Percentiles rank a stretch among this genome's conserved stretches.
Evolutionary conservation across 768 basidiomycete genomes (phyloP).

Genomic region (Lyophyllum shimeji): DNA sequence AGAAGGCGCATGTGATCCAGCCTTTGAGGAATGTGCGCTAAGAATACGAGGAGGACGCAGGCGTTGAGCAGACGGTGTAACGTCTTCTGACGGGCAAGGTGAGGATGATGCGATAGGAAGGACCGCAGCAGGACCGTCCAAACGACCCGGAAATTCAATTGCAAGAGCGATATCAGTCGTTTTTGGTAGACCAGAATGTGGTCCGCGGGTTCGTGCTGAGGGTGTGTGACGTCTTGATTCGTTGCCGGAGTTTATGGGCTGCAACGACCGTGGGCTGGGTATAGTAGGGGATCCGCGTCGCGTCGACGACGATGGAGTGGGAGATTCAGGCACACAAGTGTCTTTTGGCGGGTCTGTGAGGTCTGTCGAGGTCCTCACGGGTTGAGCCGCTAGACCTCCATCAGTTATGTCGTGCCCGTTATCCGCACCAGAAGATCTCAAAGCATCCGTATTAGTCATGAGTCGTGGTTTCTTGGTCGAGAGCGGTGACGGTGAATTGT

Average conservation of each 20-base stretch:
- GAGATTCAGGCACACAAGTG: not conserved
- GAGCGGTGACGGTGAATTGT: conserved; percentile 5
- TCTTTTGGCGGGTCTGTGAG: not conserved
- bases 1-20: not conserved
- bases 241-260: not conserved
- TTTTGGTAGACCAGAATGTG: not conserved
- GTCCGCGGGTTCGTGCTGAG: not conserved
- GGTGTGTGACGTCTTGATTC: not conserved
- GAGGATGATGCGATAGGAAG: conserved; percentile 14
- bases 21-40: conserved; percentile 5
- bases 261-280: conserved; percentile 1
- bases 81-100: conserved; percentile 10
- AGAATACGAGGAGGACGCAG: conserved; percentile 20
- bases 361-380: not conserved
- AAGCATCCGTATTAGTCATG: not conserved
- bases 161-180: not conserved
- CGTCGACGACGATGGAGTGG: conserved; percentile 1
- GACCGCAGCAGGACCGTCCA: not conserved
- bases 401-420: not conserved
- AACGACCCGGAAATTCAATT: not conserved
- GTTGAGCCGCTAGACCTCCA: not conserved
- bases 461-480: conserved; percentile 15
- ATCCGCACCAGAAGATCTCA: not conserved
- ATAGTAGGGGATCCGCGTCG: conserved; percentile 2
- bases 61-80: conserved; percentile 6